These are phyloP conservation scores for Paramecium caudatum DNA, from an alignment of 73 alveolate species.

Conservation along the genomic window DNA sequence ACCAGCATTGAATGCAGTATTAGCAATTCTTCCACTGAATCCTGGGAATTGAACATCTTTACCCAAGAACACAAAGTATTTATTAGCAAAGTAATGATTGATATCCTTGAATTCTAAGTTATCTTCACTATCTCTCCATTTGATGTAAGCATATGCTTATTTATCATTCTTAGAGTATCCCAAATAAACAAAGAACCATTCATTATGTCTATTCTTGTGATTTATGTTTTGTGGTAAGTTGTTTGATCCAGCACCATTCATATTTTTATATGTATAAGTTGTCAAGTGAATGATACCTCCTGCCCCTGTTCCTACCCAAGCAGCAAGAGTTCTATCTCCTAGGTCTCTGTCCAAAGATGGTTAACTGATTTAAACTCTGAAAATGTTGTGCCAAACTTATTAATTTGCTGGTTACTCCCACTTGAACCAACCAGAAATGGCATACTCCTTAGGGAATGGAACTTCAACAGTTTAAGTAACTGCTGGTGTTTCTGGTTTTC, in stretches of 20 bases:
- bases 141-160: slow-evolving; percentile 54
- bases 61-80: slow-evolving; percentile 55
- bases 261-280: slow-evolving; percentile 60
- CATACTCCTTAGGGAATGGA: slow-evolving; percentile 51
- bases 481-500: slow-evolving; percentile 54
- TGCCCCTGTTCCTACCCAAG: slow-evolving; percentile 35
- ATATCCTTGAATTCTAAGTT: neutral
- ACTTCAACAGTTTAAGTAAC: slow-evolving; percentile 42
- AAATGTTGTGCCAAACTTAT: slow-evolving; percentile 41
- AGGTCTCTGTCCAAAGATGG: slow-evolving; percentile 55
- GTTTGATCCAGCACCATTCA: slow-evolving; percentile 70
- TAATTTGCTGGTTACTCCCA: slow-evolving; percentile 47
- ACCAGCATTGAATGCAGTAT: slow-evolving; percentile 37
- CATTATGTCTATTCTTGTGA: slow-evolving; percentile 56
- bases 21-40: slow-evolving; percentile 30
- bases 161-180: slow-evolving; percentile 46
- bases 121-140: slow-evolving; percentile 47
- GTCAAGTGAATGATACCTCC: slow-evolving; percentile 59
- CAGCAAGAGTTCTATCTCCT: slow-evolving; percentile 64
- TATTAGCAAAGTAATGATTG: slow-evolving; percentile 45
- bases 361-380: slow-evolving; percentile 54
- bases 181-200: slow-evolving; percentile 61
- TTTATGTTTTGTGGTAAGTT: slow-evolving; percentile 15
- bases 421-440: slow-evolving; percentile 69
- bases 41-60: slow-evolving; percentile 54